phyloP scores from a whole-genome alignment of 257 asterid species.

The Cordia subcordata region DNA sequence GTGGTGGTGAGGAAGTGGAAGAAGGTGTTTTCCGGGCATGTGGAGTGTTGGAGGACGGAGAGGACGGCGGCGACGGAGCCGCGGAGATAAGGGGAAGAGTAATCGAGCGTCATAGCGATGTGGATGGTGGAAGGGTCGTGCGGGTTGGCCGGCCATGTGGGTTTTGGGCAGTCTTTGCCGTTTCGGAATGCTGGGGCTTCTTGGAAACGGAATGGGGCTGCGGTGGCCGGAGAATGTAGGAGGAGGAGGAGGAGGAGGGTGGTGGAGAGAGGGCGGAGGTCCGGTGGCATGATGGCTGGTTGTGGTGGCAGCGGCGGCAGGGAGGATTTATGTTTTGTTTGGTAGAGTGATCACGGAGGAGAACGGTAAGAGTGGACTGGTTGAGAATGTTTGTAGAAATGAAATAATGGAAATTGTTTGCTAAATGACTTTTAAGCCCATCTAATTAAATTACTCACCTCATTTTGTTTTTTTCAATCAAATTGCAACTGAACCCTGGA shows the following conservation, averaged over 20 bases:
- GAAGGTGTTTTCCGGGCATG: slow-evolving; percentile 75
- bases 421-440: background rate
- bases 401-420: background rate
- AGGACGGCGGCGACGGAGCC: slow-evolving; percentile 87
- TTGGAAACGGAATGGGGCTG: slow-evolving; percentile 44
- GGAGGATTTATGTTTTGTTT: background rate
- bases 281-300: slow-evolving; percentile 17
- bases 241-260: slow-evolving; percentile 23
- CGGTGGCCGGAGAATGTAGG: slow-evolving; percentile 17
- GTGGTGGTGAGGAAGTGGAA: slow-evolving; percentile 74
- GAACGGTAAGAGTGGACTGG: background rate
- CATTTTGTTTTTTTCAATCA: too few relatives aligned
- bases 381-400: background rate
- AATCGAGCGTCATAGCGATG: slow-evolving; percentile 84
- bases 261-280: slow-evolving; percentile 23
- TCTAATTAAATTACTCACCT: too few relatives aligned
- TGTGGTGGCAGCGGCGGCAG: slow-evolving; percentile 11
- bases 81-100: slow-evolving; percentile 85
- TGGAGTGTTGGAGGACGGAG: slow-evolving; percentile 82
- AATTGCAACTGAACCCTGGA: too few relatives aligned
- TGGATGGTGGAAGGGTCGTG: slow-evolving; percentile 46
- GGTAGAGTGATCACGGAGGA: background rate
- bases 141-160: slow-evolving; percentile 27
- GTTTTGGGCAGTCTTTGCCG: slow-evolving; percentile 45
- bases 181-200: slow-evolving; percentile 93